Evolutionary conservation across 2,329 filamentous ascomycete species (phyloP), one percentile per base, ranked within the genome.

Genomic region (Pseudonectria foliicola): DNA sequence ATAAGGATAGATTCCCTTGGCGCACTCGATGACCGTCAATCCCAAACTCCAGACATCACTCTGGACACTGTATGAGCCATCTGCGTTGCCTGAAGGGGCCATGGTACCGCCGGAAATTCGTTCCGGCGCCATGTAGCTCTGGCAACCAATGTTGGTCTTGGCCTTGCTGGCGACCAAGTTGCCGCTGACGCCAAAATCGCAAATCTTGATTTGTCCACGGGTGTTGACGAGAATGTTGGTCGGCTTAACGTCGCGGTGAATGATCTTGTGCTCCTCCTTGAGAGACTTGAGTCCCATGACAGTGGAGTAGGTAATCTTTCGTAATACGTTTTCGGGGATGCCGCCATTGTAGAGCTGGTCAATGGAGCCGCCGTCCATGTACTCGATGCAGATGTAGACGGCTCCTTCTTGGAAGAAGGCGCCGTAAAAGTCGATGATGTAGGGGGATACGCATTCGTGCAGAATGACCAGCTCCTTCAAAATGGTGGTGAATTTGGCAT

Each of bases 111-210:
- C 87, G 7, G 87, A 87, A 52, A 98, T 98, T 46, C 92, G 73
- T 61, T 98, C 92, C 0, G 92, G 92, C 0, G 92, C 92, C 92
- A 98, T 98, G 65, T 98, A 98, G 56, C 89, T 95, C 64, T 98
- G 92, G 55, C 92, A 98, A 26, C 92, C 92, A 53, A 98, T 98
- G 57, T 98, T 98, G 18, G 92, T 98, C 64, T 93, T 95, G 33
- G 92, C 92, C 52, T 96, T 96, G 66, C 88, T 95, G 15, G 92
- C 90, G 14, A 98, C 92, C 15, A 98, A 67, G 53, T 98, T 98
- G 34, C 92, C 92, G 48, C 85, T 93, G 36, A 98, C 92, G 37
- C 92, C 92, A 59, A 98, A 98, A 62, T 98, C 92, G 62, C 92
- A 98, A 38, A 98, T 95, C 65, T 98, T 98, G 68, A 96, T 74